These are phyloP conservation scores for Boletus rex-veris DNA, from an alignment of 768 basidiomycete species.

Conservation along the genomic window DNA sequence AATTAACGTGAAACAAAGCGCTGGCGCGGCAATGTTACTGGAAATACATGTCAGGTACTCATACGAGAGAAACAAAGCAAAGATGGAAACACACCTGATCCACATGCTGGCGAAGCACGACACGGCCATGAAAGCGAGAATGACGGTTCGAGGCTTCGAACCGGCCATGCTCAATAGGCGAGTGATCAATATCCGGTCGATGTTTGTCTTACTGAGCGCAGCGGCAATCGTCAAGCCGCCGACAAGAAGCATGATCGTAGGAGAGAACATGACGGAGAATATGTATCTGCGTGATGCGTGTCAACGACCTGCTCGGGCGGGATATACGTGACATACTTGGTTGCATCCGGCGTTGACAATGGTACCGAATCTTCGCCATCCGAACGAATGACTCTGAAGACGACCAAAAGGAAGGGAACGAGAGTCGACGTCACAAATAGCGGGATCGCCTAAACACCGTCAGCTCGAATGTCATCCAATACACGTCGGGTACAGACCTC, in stretches of 20 bases:
- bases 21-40: conserved; percentile 96
- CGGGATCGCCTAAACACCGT: conserved; percentile 75
- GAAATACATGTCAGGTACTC: conserved; percentile 5
- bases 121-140: conserved; percentile 93
- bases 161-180: conserved; percentile 89
- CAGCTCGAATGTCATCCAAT: neutral
- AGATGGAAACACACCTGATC: conserved; percentile 67
- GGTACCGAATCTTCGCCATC: conserved; percentile 45
- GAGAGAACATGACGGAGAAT: conserved; percentile 94
- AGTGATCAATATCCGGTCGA: conserved; percentile 89
- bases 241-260: conserved; percentile 97
- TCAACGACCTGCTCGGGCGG: neutral
- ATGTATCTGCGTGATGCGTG: conserved; percentile 55
- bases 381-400: conserved; percentile 69
- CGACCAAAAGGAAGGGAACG: conserved; percentile 84
- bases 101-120: conserved; percentile 99
- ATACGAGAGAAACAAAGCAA: neutral
- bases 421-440: conserved; percentile 94
- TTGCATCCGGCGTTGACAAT: conserved; percentile 64
- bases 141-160: conserved; percentile 76
- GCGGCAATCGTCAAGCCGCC: conserved; percentile 98
- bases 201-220: conserved; percentile 91
- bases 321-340: conserved; percentile 55
- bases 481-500: conserved; percentile 53
- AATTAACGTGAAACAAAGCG: conserved; percentile 93